Evolutionary conservation across 2,329 filamentous ascomycete species (phyloP).

Genomic region (Aspergillus transmontanensis): DNA sequence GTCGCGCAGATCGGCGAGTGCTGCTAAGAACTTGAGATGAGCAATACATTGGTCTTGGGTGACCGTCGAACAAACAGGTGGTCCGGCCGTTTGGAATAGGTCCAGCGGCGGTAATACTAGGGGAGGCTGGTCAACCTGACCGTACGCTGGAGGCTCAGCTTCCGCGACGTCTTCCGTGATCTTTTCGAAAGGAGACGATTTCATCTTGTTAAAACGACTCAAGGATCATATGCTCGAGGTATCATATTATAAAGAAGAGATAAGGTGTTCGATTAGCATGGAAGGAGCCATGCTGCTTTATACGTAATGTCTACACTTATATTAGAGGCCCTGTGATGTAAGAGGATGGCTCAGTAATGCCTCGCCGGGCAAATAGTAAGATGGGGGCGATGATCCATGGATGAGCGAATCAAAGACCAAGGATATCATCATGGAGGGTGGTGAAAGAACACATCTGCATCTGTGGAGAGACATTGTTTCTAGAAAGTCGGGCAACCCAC

Average conservation of each 20-base stretch:
- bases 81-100: conserved; percentile 19
- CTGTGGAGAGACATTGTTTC: neutral
- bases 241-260: neutral
- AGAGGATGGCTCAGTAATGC: neutral
- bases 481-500: neutral
- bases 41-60: conserved; percentile 64
- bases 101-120: conserved; percentile 28
- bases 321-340: neutral
- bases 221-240: neutral
- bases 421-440: neutral
- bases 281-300: neutral
- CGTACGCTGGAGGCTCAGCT: conserved; percentile 31
- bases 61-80: conserved; percentile 23
- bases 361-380: neutral
- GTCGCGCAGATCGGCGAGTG: conserved; percentile 68
- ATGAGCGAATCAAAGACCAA: neutral
- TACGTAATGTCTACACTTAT: neutral
- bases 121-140: conserved; percentile 20
- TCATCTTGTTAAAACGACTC: neutral
- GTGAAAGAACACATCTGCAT: neutral
- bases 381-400: neutral
- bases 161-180: conserved; percentile 8
- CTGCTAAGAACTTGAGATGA: conserved; percentile 72
- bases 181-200: neutral
- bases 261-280: neutral